Percentiles rank a stretch among this genome's conserved stretches.
These are phyloP conservation scores for Erodium moschatum DNA, from an alignment of 441 rosid species.

Conservation along the genomic window DNA sequence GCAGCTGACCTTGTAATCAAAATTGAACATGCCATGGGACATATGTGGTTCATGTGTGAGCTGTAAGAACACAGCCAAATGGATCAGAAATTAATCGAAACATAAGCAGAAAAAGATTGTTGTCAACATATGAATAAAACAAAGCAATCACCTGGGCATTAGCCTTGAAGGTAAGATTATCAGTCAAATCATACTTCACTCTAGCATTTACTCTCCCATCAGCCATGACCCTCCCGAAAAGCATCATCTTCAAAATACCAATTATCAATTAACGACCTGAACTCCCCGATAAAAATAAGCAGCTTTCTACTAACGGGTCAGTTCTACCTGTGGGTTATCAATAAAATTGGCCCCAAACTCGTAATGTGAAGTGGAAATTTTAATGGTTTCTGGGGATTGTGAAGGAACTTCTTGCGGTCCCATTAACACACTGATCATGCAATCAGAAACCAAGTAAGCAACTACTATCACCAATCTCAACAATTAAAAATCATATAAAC, in stretches of 20 bases:
- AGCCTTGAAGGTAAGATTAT: constrained; percentile 59
- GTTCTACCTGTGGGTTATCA: constrained; percentile 52
- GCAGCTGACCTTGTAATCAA: constrained; percentile 73
- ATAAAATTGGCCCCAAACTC: constrained; percentile 85
- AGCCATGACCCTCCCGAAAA: constrained; percentile 74
- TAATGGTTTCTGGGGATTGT: constrained; percentile 66
- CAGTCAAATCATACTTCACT: constrained; percentile 75
- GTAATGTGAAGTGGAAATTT: constrained; percentile 79
- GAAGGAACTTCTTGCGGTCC: constrained; percentile 86
- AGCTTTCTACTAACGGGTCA: constrained; percentile 2
- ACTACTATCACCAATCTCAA: no score
- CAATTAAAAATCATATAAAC: background rate
- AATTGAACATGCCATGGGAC: constrained; percentile 81
- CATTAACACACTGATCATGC: constrained; percentile 58
- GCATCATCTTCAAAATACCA: constrained; percentile 52
- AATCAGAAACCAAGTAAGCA: constrained; percentile 12
- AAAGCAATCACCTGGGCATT: constrained; percentile 53
- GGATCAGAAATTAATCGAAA: constrained; percentile 6
- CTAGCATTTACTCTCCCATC: constrained; percentile 92
- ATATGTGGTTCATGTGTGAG: constrained; percentile 70
- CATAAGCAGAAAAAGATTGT: background rate
- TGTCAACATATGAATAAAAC: no score
- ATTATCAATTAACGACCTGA: constrained; percentile 4
- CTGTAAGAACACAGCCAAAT: constrained; percentile 32
- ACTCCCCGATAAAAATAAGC: background rate